phyloP scores from a whole-genome alignment of 1,284 basidiomycete species.

The Trichosporon coremiiforme region DNA sequence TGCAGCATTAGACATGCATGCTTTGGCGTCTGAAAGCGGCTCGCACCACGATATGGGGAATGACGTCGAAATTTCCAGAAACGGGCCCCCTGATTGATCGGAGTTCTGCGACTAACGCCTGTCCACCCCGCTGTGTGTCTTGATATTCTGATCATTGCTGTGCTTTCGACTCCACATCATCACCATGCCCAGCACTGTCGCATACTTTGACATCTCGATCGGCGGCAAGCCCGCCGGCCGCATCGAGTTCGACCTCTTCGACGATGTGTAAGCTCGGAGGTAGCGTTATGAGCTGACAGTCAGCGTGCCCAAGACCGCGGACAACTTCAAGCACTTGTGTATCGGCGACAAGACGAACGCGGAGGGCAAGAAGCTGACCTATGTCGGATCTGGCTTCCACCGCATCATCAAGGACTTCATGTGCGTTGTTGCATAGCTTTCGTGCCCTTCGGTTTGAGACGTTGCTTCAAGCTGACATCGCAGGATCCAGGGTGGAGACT shows the following conservation, averaged over 20 bases:
- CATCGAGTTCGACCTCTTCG: conserved; percentile 81
- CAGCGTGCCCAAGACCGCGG: conserved; percentile 62
- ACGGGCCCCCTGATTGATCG: neutral
- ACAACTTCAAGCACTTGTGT: conserved; percentile 89
- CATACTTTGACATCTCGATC: conserved; percentile 77
- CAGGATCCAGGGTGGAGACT: conserved; percentile 70
- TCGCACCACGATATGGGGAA: neutral
- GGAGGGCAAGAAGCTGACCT: conserved; percentile 57
- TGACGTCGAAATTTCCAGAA: conserved; percentile 21
- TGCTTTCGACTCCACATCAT: neutral
- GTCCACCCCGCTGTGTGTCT: neutral
- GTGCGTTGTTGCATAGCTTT: too few relatives aligned
- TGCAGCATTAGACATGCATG: neutral
- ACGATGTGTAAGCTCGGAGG: conserved; percentile 58
- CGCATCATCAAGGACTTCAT: conserved; percentile 64
- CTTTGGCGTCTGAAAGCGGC: too few relatives aligned
- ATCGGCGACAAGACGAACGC: conserved; percentile 66
- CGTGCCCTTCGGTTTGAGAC: too few relatives aligned
- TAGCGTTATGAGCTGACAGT: conserved; percentile 14
- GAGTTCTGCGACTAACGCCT: neutral
- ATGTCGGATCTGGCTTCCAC: conserved; percentile 70
- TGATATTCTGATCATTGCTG: neutral
- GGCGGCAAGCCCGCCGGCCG: conserved; percentile 63
- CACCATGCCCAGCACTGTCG: conserved; percentile 56
- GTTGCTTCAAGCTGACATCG: conserved; percentile 61